Evolutionary conservation across 208 protist genomes (phyloP), one percentile per base, ranked within the genome.

Genomic region (Vickermania spadyakhi): DNA sequence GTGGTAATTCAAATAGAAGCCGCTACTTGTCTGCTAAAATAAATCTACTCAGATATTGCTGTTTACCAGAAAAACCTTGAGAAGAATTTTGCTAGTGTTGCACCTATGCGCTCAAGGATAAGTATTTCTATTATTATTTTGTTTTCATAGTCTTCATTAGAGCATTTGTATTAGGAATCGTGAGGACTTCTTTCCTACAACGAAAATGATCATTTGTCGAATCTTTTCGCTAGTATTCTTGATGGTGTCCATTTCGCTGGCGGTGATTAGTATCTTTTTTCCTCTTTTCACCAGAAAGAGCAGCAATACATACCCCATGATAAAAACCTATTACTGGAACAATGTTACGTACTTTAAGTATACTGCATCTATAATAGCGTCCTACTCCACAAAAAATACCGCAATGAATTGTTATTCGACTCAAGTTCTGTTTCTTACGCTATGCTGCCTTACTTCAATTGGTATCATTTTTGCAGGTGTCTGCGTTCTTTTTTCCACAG

Each of bases 81-180:
- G n/a, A n/a, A n/a, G n/a, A n/a, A n/a, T n/a, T n/a, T n/a, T n/a
- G n/a, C n/a, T n/a, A n/a, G n/a, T n/a, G n/a, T n/a, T n/a, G n/a
- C n/a, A n/a, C n/a, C n/a, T n/a, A n/a, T n/a, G n/a, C n/a, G n/a
- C n/a, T n/a, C n/a, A n/a, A n/a, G n/a, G n/a, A n/a, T n/a, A n/a
- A n/a, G n/a, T n/a, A n/a, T 31, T 68, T 67, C 45, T 54, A 13
- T 31, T 71, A 61, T 59, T 66, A 64, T 56, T 25, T 51, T 52
- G 28, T 62, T 21, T 59, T 61, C 62, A 28, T 52, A 0, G 14
- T 63, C 25, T 53, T 54, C n/a, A 25, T 68, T 4, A 25, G 21
- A 52, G 3, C 3, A 11, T 54, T 58, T 18, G 1, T 11, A 27
- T 62, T 27, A 62, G 18, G 36, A 21, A 29, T 56, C n/a, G n/a